Base-by-base conservation (phyloP, 192 early-diverging fungal genomes). In the Rhizophlyctis rosea region DNA sequence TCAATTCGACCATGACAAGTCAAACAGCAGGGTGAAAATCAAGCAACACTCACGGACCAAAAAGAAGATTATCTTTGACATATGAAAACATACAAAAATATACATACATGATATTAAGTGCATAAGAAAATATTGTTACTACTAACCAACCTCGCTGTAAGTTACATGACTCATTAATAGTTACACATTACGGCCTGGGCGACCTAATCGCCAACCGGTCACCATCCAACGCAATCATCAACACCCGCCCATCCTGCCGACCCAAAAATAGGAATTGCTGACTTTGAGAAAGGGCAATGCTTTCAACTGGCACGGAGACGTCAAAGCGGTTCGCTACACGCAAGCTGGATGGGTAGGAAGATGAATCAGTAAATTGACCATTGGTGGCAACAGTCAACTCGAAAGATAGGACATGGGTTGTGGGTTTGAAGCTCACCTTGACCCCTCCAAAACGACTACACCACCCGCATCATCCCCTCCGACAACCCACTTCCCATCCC, bases 241-340 rank as follows among this genome's bases (percentile, higher is more conserved):
- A 35, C 39, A 73, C 13, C 33, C 54, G 47, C n/a, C 71, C 71
- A 63, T 73, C 71, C 57, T 25, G 50, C 27, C 65, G 71, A 25
- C 71, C 71, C 47, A 73, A 48, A 34, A 68, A 73, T 11, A 73
- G 30, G 44, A 54, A 59, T 24, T 62, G 71, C 27, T 62, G 49
- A 31, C 67, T 62, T 34, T 50, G 33, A 1, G 71, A 68, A 4
- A 73, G 35, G 11, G 65, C 36, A 29, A 63, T 54, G 32, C 25
- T 31, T 18, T 53, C 13, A 5, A 68, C 61, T 1, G 54, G 24
- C 7, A 68, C 39, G 28, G 56, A 58, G 16, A 73, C 65, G 34
- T 73, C 71, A 56, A 68, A 73, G 16, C 65, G 59, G 47, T 73
- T 65, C 7, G 49, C 9, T 18, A 61, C 59, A 7, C 59, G 62